Percentiles rank a stretch among this genome's conserved stretches.
These are phyloP conservation scores for Raffaelea albimanens DNA, from an alignment of 2,329 filamentous ascomycete genomes.

Conservation along the genomic window DNA sequence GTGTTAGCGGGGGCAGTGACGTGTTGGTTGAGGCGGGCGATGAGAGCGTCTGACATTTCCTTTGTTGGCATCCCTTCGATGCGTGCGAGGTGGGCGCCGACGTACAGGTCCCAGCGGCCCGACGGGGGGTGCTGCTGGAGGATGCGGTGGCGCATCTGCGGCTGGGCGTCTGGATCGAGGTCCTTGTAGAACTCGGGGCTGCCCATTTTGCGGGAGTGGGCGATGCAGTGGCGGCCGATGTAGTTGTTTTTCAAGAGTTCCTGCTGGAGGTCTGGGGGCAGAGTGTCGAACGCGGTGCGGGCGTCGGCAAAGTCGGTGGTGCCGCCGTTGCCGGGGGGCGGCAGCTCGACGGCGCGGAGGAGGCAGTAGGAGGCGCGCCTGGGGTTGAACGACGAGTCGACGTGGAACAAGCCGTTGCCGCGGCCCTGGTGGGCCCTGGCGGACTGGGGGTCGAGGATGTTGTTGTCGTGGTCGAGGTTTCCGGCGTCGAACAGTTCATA, in stretches of 20 bases:
- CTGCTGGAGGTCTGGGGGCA: slow-evolving; percentile 24
- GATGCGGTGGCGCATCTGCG: slow-evolving; percentile 36
- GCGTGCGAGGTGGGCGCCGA: slow-evolving; percentile 43
- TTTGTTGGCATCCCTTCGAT: slow-evolving; percentile 24
- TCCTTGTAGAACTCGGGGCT: slow-evolving; percentile 37
- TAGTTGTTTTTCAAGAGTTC: slow-evolving; percentile 29
- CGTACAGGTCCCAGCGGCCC: slow-evolving; percentile 42
- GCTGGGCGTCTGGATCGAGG: slow-evolving; percentile 20
- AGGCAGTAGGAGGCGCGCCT: slow-evolving; percentile 42
- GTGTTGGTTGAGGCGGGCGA: slow-evolving; percentile 34
- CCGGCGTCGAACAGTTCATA: slow-evolving; percentile 48
- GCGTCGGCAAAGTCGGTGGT: slow-evolving; percentile 47
- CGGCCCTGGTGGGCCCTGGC: slow-evolving; percentile 29
- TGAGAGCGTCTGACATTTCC: slow-evolving; percentile 24
- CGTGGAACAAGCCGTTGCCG: slow-evolving; percentile 44
- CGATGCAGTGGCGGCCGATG: slow-evolving; percentile 39
- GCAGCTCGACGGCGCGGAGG: slow-evolving; percentile 38
- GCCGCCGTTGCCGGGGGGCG: slow-evolving; percentile 33
- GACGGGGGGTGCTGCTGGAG: slow-evolving; percentile 41
- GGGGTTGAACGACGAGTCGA: slow-evolving; percentile 46
- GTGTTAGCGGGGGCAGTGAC: slow-evolving; percentile 37
- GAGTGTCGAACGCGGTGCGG: slow-evolving; percentile 37
- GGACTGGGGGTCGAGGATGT: slow-evolving; percentile 28
- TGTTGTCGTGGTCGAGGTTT: slow-evolving; percentile 40
- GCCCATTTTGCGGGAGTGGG: slow-evolving; percentile 41